Evolutionary conservation across 2,329 filamentous ascomycete genomes (phyloP), one percentile per base, ranked within the genome.

Genomic region (Tolypocladium nubicola): DNA sequence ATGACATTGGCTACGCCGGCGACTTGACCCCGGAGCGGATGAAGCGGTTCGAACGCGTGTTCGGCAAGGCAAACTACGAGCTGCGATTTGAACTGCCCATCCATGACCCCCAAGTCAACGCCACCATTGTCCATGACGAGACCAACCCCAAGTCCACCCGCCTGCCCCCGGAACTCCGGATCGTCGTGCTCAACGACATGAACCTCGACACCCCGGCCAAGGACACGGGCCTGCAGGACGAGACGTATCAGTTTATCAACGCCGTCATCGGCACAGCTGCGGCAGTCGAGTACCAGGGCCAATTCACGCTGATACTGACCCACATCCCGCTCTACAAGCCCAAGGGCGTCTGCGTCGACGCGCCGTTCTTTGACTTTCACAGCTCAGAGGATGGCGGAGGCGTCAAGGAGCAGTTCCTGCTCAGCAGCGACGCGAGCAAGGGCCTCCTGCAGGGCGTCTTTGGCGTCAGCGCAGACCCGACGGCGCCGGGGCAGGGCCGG

Each of bases 1-100:
- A 99, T 69, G 94, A 99, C 70, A 86, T 99, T 66, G 94, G 94
- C 39, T 99, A 99, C 69, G 90, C 92, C 0, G 94, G 94, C 3
- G 94, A 99, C 70, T 80, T 97, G 60, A 90, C 87, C 45, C 74
- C 79, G n/a, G 79, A 84, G 60, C 84, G 91, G 4, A 78, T 97
- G 56, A 77, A 83, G 35, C 83, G 94, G 1, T 99, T 97, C 68
- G 91, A 96, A 73, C 79, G 80, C 26, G 81, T 82, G 1, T 99
- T 96, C 74, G 94, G 94, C 57, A 89, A 85, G 62, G 84, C 89
- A 21, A 96, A 97, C 70, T 99, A 96, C 80, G 91, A 96, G 67
- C 80, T 96, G 13, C 83, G 86, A 39, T 97, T 84, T 67, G 80
- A 81, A 70, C 69, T 87, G 59, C 79, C 82, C 56, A 61, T 79